phyloP scores from a whole-genome alignment of 768 basidiomycete species.

The Lepiota brunneoincarnata region DNA sequence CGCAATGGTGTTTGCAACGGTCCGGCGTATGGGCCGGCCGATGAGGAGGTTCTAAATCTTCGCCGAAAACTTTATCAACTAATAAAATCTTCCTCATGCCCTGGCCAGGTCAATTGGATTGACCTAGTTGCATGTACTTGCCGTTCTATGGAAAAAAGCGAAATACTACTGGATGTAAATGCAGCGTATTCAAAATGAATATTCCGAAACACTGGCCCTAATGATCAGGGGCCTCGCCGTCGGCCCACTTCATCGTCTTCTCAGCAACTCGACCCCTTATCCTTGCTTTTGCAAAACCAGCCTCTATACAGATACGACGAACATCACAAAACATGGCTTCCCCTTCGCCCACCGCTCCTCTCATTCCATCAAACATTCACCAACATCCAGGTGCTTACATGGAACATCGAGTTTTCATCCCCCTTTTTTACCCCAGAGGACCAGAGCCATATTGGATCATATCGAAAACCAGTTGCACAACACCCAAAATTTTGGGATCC shows the following conservation, averaged over 20 bases:
- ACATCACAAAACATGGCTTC: background rate
- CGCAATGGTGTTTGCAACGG: too few relatives aligned
- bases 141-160: too few relatives aligned
- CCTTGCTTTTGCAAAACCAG: background rate
- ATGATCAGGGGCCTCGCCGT: background rate
- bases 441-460: constrained; percentile 3
- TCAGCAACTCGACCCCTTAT: background rate
- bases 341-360: background rate
- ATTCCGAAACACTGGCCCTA: too few relatives aligned
- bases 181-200: background rate
- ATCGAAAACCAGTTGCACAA: background rate
- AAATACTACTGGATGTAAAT: background rate
- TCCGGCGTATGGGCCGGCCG: too few relatives aligned
- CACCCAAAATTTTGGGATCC: background rate
- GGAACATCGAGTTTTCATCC: constrained; percentile 10
- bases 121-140: too few relatives aligned
- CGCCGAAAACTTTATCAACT: too few relatives aligned
- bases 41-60: too few relatives aligned
- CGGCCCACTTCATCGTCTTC: background rate
- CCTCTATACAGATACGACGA: background rate
- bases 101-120: too few relatives aligned
- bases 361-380: background rate
- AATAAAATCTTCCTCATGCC: too few relatives aligned
- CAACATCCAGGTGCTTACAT: constrained; percentile 2
- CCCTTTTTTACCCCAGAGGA: constrained; percentile 1